These are phyloP conservation scores for Cutaneotrichosporon spelunceum DNA, from an alignment of 1,284 basidiomycete species.

Conservation along the genomic window DNA sequence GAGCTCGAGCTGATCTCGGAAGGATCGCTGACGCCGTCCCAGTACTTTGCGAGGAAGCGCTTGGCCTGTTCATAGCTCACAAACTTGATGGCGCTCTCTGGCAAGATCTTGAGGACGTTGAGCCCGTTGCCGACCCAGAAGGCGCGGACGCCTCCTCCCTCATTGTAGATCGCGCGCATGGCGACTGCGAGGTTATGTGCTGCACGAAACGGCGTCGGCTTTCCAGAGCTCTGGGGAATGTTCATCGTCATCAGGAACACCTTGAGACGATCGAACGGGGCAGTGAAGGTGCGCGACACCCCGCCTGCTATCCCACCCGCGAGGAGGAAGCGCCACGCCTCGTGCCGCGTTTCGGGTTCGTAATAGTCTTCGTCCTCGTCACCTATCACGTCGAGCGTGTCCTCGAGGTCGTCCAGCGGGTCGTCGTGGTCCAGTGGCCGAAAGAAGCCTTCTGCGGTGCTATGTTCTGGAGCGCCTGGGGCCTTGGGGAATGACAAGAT, in stretches of 20 bases:
- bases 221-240: slow-evolving; percentile 31
- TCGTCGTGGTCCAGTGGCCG: slow-evolving; percentile 30
- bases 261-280: slow-evolving; percentile 95
- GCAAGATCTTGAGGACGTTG: slow-evolving; percentile 79
- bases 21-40: slow-evolving; percentile 83
- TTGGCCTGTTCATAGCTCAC: slow-evolving; percentile 93
- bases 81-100: slow-evolving; percentile 98
- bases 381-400: slow-evolving; percentile 54
- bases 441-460: slow-evolving; percentile 31
- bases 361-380: slow-evolving; percentile 64
- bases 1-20: slow-evolving; percentile 86
- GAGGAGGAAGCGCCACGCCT: slow-evolving; percentile 81
- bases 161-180: slow-evolving; percentile 71
- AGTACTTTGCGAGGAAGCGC: slow-evolving; percentile 86
- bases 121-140: slow-evolving; percentile 80
- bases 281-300: slow-evolving; percentile 92
- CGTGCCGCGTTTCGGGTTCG: slow-evolving; percentile 64
- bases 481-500: slow-evolving; percentile 48
- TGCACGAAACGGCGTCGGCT: slow-evolving; percentile 41
- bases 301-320: slow-evolving; percentile 94
- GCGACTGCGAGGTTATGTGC: slow-evolving; percentile 65
- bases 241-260: slow-evolving; percentile 89
- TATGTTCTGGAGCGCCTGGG: slow-evolving; percentile 25
- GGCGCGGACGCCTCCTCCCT: slow-evolving; percentile 76
- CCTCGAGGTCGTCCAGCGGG: slow-evolving; percentile 52